phyloP scores from a whole-genome alignment of 2,329 filamentous ascomycete species.

The Penicillium sp. region DNA sequence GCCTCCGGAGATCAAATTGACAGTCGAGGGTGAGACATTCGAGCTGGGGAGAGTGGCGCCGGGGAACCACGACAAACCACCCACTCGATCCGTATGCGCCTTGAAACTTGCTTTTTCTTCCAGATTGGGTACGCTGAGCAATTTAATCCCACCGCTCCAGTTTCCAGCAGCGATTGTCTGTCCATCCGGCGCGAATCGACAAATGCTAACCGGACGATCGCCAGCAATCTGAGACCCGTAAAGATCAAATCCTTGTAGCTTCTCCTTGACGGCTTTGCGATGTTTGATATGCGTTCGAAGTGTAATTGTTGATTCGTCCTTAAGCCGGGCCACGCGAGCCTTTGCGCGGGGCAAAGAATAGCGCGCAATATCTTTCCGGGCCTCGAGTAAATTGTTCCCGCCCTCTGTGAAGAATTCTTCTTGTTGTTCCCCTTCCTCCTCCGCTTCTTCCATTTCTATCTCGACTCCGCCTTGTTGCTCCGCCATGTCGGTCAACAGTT shows the following conservation, averaged over 20 bases:
- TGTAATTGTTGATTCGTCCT: conserved; percentile 76
- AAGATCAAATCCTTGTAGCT: conserved; percentile 77
- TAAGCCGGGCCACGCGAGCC: conserved; percentile 72
- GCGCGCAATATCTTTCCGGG: conserved; percentile 73
- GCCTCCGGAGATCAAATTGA: conserved; percentile 88
- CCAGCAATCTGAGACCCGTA: conserved; percentile 92
- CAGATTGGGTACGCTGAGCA: conserved; percentile 80
- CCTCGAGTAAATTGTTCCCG: conserved; percentile 68
- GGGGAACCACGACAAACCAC: conserved; percentile 87
- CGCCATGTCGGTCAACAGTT: conserved; percentile 71
- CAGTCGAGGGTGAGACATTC: conserved; percentile 68
- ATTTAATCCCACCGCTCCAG: conserved; percentile 85
- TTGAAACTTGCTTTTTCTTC: conserved; percentile 73
- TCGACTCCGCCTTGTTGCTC: conserved; percentile 57
- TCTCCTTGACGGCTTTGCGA: conserved; percentile 83
- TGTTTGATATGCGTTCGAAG: conserved; percentile 90
- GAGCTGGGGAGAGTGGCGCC: conserved; percentile 70
- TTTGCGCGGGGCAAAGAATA: conserved; percentile 84
- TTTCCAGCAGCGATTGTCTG: conserved; percentile 84
- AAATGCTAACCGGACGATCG: conserved; percentile 87
- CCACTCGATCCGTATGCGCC: conserved; percentile 85
- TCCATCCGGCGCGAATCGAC: conserved; percentile 83
- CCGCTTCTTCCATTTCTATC: conserved; percentile 54
- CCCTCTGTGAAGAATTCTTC: conserved; percentile 96
- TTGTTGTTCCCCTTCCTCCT: conserved; percentile 69